These are phyloP conservation scores for Chlorella ohadii DNA, from an alignment of 139 green algal species.

Conservation along the genomic window DNA sequence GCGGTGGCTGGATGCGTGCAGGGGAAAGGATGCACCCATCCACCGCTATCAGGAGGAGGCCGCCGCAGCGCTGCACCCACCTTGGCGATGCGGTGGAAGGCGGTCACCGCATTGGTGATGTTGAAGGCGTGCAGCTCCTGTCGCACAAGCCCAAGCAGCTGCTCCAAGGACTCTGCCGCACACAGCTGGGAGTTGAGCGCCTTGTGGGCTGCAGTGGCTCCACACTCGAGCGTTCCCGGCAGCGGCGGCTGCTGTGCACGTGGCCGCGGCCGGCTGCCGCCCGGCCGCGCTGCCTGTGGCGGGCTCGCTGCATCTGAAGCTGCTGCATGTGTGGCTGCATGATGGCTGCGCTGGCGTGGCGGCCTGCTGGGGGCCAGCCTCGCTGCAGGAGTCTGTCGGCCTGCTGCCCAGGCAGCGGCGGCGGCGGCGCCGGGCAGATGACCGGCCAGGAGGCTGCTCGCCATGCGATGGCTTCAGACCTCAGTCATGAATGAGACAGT, in stretches of 20 bases:
- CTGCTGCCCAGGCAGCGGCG: too few species aligned
- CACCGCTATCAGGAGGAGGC: too few species aligned
- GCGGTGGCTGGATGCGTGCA: too few species aligned
- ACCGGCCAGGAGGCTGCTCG: too few species aligned
- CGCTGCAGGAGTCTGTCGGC: too few species aligned
- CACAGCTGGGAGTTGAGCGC: conserved; percentile 10
- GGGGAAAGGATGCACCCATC: too few species aligned
- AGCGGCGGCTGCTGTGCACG: too few species aligned
- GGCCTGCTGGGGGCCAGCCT: not conserved
- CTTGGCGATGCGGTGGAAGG: conserved; percentile 49
- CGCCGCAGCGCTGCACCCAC: too few species aligned
- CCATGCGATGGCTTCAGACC: too few species aligned
- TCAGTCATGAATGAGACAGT: too few species aligned
- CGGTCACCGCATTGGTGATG: conserved; percentile 43
- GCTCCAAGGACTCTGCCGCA: not conserved
- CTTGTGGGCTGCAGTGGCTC: not conserved
- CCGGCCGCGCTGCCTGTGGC: not conserved
- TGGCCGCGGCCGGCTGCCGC: too few species aligned
- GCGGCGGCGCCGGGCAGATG: too few species aligned
- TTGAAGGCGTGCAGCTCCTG: conserved; percentile 3
- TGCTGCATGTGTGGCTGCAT: not conserved
- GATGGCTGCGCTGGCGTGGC: not conserved
- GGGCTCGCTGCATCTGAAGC: not conserved
- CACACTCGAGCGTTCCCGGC: not conserved
- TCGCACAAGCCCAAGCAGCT: not conserved